Percentiles rank a stretch among this genome's conserved stretches.
These are phyloP conservation scores for Pseudomassariella vexata DNA, from an alignment of 2,329 filamentous ascomycete genomes.

Conservation along the genomic window DNA sequence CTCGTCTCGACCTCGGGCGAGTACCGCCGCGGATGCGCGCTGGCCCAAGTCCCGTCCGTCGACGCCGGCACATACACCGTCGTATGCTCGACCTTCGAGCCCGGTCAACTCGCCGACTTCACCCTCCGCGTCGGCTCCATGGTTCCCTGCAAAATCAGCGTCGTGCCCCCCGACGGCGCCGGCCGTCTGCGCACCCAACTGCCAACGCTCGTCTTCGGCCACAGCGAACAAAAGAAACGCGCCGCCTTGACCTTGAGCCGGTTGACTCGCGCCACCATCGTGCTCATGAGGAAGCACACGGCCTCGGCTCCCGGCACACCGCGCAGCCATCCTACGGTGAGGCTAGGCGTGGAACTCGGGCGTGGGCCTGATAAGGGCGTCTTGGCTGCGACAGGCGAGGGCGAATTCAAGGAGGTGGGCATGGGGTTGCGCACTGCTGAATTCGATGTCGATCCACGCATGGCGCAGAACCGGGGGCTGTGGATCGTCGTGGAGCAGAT, in stretches of 20 bases:
- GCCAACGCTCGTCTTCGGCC: conserved; percentile 41
- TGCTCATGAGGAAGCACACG: conserved; percentile 32
- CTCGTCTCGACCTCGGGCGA: conserved; percentile 81
- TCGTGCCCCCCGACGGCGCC: conserved; percentile 67
- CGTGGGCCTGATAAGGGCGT: conserved; percentile 48
- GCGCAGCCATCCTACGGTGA: conserved; percentile 38
- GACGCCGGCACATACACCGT: conserved; percentile 76
- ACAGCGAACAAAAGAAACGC: conserved; percentile 27
- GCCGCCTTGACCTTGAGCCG: conserved; percentile 33
- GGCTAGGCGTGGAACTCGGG: conserved; percentile 68
- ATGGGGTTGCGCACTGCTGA: conserved; percentile 63
- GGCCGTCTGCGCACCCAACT: conserved; percentile 64
- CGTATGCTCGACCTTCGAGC: conserved; percentile 85
- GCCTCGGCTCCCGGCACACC: conserved; percentile 15
- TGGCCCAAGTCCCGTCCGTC: conserved; percentile 57
- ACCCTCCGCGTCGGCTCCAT: conserved; percentile 68
- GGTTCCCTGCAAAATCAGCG: conserved; percentile 46
- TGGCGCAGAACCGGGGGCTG: conserved; percentile 49
- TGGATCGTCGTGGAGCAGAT: conserved; percentile 82
- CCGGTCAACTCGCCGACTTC: conserved; percentile 70
- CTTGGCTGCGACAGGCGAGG: conserved; percentile 59
- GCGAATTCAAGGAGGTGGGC: conserved; percentile 66
- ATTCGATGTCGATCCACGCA: conserved; percentile 66
- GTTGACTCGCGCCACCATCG: conserved; percentile 57
- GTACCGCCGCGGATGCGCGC: conserved; percentile 74